Evolutionary conservation across 1,139 yeast species (phyloP).

Genomic region (Candida neerlandica): DNA sequence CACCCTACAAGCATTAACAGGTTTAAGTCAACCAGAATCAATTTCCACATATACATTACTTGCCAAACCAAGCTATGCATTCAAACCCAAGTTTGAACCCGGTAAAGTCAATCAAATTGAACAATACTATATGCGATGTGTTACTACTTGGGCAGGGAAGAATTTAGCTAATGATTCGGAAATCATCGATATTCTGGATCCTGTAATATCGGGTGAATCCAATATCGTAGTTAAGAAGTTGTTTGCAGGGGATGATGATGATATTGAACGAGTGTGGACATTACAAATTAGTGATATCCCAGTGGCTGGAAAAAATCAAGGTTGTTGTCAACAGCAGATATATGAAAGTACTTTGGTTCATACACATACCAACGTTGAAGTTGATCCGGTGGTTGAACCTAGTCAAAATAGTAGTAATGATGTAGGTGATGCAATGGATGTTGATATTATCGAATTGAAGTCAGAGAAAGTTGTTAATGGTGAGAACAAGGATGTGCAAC

Average conservation of each 20-base stretch:
- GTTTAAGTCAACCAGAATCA: constrained; percentile 39
- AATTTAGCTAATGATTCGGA: constrained; percentile 26
- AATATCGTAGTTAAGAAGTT: constrained; percentile 28
- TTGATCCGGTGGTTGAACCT: not conserved
- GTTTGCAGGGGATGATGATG: constrained; percentile 32
- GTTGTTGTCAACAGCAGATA: constrained; percentile 65
- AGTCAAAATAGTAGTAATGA: not conserved
- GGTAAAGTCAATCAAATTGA: constrained; percentile 55
- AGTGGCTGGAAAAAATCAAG: constrained; percentile 76
- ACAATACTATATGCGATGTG: constrained; percentile 49
- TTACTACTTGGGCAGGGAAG: constrained; percentile 43
- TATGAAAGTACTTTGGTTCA: constrained; percentile 65
- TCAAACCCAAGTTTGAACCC: constrained; percentile 51
- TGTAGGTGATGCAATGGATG: constrained; percentile 12
- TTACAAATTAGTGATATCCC: constrained; percentile 80
- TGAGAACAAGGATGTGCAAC: not conserved
- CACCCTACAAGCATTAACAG: constrained; percentile 49
- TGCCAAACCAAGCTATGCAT: constrained; percentile 45
- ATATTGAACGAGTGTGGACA: constrained; percentile 54
- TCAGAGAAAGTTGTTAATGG: constrained; percentile 6
- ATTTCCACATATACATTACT: constrained; percentile 48
- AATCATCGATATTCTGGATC: constrained; percentile 31
- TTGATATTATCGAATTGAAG: constrained; percentile 11
- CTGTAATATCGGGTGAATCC: constrained; percentile 24
- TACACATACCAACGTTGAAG: constrained; percentile 34